Conservation (phyloP, 1,139 yeast genomes). For the Dujonia santamariae region DNA sequence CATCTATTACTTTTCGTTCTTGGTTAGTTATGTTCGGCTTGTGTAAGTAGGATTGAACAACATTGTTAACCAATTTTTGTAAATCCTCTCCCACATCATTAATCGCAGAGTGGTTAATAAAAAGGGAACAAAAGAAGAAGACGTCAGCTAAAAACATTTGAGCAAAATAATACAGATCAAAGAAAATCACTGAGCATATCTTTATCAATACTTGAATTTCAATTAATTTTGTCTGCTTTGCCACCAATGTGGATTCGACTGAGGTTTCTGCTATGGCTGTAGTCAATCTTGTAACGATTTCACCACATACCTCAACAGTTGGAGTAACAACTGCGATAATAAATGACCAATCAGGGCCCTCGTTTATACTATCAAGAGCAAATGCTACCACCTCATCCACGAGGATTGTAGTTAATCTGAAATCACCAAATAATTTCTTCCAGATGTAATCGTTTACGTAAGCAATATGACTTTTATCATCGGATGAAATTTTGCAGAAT, state of each 20-base stretch:
- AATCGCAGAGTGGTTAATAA: slow-evolving; percentile 70
- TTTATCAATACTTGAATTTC: slow-evolving; percentile 71
- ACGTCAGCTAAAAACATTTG: slow-evolving; percentile 73
- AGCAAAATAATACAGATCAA: slow-evolving; percentile 66
- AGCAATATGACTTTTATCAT: slow-evolving; percentile 38
- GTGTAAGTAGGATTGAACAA: slow-evolving; percentile 68
- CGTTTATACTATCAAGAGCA: slow-evolving; percentile 73
- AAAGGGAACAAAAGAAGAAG: slow-evolving; percentile 63
- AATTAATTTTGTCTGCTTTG: slow-evolving; percentile 62
- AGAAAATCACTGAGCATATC: slow-evolving; percentile 64
- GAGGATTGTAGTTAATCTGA: slow-evolving; percentile 53
- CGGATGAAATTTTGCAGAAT: slow-evolving; percentile 59
- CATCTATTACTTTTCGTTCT: slow-evolving; percentile 45
- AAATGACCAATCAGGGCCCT: slow-evolving; percentile 64
- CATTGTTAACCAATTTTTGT: slow-evolving; percentile 63
- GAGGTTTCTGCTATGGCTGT: slow-evolving; percentile 50
- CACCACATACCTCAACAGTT: slow-evolving; percentile 70
- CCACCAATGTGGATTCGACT: slow-evolving; percentile 50
- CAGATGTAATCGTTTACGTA: slow-evolving; percentile 57
- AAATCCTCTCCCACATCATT: slow-evolving; percentile 57
- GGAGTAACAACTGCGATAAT: slow-evolving; percentile 68
- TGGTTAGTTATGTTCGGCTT: slow-evolving; percentile 49
- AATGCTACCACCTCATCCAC: slow-evolving; percentile 73
- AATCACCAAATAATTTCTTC: slow-evolving; percentile 64
- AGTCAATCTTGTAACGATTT: slow-evolving; percentile 54